Evolutionary conservation across 73 alveolate species (phyloP), one percentile per base, ranked within the genome.

Genomic region (Paramecium pentaurelia): DNA sequence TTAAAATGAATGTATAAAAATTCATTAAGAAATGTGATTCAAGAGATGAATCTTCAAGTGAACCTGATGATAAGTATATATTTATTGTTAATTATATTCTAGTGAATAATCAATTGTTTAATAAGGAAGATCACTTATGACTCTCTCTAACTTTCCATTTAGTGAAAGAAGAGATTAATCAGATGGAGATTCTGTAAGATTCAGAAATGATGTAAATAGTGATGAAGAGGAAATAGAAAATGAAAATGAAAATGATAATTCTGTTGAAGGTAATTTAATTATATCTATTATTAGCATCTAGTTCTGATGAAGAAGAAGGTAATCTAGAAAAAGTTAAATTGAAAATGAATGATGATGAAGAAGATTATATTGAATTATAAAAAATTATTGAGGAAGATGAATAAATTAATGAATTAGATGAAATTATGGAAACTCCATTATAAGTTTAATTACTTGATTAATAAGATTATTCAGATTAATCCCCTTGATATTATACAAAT

Each of bases 141-240:
- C 68, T 51, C 30, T 51, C 2, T 20, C 86, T 60, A 68, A 88
- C 47, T 38, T 83, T 58, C 80, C 87, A 58, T 44, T 88, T 60
- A 9, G 88, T 45, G 71, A 88, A 54, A 71, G 91, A 47, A 88
- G 94, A 88, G 91, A 88, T 18, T 40, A 88, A 71, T 88, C 94
- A 22, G 94, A 88, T 59, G 94, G 89, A 7, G 94, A 88, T 71
- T 71, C 91, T 25, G 51, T 88, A 10, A 88, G 94, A 88, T 71
- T 88, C 38, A 64, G 90, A 70, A 80, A 88, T 71, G 94, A 88
- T 30, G 45, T 30, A 2, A 40, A 77, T 30, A 77, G 90, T 42
- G 90, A 77, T 77, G 90, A 77, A 18, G 54, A 77, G 16, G 90
- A 77, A 37, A 71, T 30, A 32, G 51, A 34, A 34, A 71, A 71